Evolutionary conservation across 2,329 filamentous ascomycete species (phyloP), one percentile per base, ranked within the genome.

Genomic region (Xylariaceae sp.): DNA sequence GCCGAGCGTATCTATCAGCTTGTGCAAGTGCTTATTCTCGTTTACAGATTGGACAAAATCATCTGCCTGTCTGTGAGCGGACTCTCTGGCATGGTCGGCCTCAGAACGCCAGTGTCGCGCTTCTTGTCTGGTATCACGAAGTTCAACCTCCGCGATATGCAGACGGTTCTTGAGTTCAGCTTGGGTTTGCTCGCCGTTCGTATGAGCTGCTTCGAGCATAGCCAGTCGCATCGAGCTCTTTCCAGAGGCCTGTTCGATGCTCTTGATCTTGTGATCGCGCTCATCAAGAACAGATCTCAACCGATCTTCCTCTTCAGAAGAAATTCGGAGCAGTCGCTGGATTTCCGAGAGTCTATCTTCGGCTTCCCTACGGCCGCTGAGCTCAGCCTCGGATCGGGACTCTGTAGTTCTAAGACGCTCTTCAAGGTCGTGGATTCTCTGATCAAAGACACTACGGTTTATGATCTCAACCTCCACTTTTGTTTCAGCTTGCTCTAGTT

Each of bases 301-400:
- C 40, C 83, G 76, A 49, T 76, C 76, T 49, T 86, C 83, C 57
- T 89, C 84, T 56, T 88, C 83, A n/a, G 84, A 78, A 4, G 84
- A 78, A 48, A 81, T 75, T 44, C 79, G 77, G 19, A 89, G 72
- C 17, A 84, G 73, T 41, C 81, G 74, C 62, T 89, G 83, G n/a
- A 82, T 73, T 57, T 90, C 85, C 4, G 82, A 77, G 12, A 88
- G 68, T 45, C 79, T 78, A 55, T 90, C 86, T 59, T 90, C 85
- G 1, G 83, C 82, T 26, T 79, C 73, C 40, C 84, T 77, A 44
- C 85, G 79, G 36, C 67, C 65, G 34, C 74, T 69, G 44, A 83
- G 66, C 53, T 90, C 84, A 39, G 78, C 66, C 48, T 89, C 83
- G 1, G 74, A 76, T 42, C 76, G 74, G 28, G 73, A 71, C 50